Conservation (phyloP, 1,284 basidiomycete species). For the Wolfiporia cocos region DNA sequence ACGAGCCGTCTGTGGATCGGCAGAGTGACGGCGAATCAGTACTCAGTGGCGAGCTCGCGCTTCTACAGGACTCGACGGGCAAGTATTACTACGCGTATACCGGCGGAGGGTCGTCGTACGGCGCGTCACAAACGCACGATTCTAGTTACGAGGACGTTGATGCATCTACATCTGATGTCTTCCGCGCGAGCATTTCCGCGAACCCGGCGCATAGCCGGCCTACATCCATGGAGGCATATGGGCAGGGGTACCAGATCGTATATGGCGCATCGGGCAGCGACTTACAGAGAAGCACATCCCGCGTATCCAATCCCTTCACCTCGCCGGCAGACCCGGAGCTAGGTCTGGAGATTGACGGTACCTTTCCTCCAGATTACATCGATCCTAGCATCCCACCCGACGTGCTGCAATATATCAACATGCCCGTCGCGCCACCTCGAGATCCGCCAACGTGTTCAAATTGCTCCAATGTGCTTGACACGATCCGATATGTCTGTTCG, state of each 20-base stretch:
- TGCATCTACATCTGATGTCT: conserved; percentile 24
- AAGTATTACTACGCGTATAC: conserved; percentile 74
- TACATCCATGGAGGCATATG: conserved; percentile 56
- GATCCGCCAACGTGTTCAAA: conserved; percentile 76
- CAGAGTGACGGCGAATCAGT: conserved; percentile 26
- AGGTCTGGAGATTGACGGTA: conserved; percentile 28
- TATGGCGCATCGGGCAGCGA: conserved; percentile 11
- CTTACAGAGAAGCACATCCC: too few species aligned
- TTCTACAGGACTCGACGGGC: conserved; percentile 61
- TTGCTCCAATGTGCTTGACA: conserved; percentile 68
- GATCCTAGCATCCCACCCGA: conserved; percentile 43
- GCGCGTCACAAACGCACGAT: conserved; percentile 42
- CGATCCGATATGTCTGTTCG: conserved; percentile 81
- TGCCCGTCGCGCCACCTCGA: conserved; percentile 48
- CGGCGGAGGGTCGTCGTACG: conserved; percentile 39
- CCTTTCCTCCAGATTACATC: conserved; percentile 23
- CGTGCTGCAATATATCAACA: conserved; percentile 43
- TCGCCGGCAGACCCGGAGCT: too few species aligned
- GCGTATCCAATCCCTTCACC: too few species aligned
- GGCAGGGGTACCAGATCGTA: conserved; percentile 45
- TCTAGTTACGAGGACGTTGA: conserved; percentile 50
- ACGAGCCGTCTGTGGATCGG: conserved; percentile 31
- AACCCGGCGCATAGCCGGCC: conserved; percentile 31
- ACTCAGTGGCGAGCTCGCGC: conserved; percentile 53
- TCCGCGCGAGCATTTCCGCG: conserved; percentile 17